phyloP scores from a whole-genome alignment of 1,284 basidiomycete genomes.

The Mycena sp. region DNA sequence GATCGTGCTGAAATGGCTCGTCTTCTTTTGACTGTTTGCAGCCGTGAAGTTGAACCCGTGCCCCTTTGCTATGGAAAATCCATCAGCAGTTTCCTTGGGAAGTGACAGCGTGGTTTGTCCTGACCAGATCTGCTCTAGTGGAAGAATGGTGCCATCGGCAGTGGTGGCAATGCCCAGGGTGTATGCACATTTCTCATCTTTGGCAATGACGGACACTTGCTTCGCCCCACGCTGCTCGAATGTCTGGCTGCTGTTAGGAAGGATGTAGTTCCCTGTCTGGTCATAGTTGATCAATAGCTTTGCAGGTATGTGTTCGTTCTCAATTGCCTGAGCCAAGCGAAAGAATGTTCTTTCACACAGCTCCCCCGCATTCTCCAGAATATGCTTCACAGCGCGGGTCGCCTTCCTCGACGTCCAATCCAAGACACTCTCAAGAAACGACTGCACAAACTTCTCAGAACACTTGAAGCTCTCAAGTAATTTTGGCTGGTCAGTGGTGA shows the following conservation, averaged over 20 bases:
- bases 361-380: conserved; percentile 32
- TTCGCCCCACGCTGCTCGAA: conserved; percentile 30
- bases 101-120: conserved; percentile 26
- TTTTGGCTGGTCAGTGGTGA: background rate
- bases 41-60: conserved; percentile 34
- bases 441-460: background rate
- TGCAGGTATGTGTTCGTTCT: conserved; percentile 31
- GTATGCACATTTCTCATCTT: conserved; percentile 42
- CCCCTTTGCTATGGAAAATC: conserved; percentile 26
- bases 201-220: conserved; percentile 40
- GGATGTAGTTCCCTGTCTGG: conserved; percentile 35
- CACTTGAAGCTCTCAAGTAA: background rate
- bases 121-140: conserved; percentile 3
- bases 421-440: conserved; percentile 16
- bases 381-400: conserved; percentile 34
- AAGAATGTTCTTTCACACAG: conserved; percentile 35
- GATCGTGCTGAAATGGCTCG: conserved; percentile 31
- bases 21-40: conserved; percentile 28
- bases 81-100: conserved; percentile 23
- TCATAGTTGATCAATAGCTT: conserved; percentile 36
- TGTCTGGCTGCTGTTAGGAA: conserved; percentile 31
- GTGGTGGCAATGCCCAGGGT: conserved; percentile 29
- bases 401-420: conserved; percentile 29
- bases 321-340: conserved; percentile 29
- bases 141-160: background rate